Evolutionary conservation across 1,284 basidiomycete genomes (phyloP), one percentile per base, ranked within the genome.

Genomic region (Leccinum subspadiceum): DNA sequence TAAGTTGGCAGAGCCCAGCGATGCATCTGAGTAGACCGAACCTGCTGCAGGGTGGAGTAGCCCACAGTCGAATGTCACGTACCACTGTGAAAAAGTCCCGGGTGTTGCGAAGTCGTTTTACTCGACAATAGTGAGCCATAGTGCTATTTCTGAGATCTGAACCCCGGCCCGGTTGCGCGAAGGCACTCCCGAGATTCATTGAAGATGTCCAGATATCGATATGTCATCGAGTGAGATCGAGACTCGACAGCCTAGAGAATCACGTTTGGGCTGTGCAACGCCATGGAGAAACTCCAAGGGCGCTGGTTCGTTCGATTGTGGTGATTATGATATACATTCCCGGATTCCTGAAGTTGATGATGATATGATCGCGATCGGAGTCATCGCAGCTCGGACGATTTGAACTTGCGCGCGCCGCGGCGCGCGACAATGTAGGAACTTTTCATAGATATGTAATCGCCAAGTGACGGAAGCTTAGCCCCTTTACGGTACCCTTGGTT

Each of bases 351-450:
- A 33, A 33, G 24, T 24, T 24, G 48, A 17, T 33, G 17, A n/a
- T n/a, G 7, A 26, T 24, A 24, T 53, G 63, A 67, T 64, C 65
- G 29, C 48, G 65, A 67, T 58, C 53, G 29, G 29, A 31, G 56
- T 26, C 41, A 44, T 22, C 44, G 17, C 20, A 12, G 44, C 44
- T 44, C n/a, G n/a, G 52, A 54, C 2, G 29, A 31, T 31, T 9
- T 10, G 26, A n/a, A 37, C 20, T 33, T 17, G 35, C 10, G 20
- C 26, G 49, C 26, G 49, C 49, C 49, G 26, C 49, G 24, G 15
- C 26, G 49, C 20, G 44, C 44, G 44, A 46, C 44, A 13, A 46
- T 46, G 20, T 46, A 46, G 44, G 44, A 44, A 20, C 44, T 46
- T 35, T 22, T 22, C 44, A 46, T 44, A 44, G 2, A 26, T 50